Conservation (phyloP, 2,329 filamentous ascomycete genomes). For the Botrytis elliptica region DNA sequence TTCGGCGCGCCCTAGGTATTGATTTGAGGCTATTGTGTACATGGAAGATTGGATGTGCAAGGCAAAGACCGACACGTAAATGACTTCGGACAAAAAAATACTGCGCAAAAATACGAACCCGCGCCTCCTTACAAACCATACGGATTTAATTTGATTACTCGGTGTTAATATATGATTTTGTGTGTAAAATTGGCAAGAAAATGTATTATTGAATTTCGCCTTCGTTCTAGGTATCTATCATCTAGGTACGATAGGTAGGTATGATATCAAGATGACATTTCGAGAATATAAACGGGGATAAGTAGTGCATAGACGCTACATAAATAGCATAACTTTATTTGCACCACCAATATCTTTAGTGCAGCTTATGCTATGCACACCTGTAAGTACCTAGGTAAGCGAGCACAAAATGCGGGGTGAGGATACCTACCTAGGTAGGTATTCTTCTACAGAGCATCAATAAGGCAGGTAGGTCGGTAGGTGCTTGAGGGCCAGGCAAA, state of each 20-base stretch:
- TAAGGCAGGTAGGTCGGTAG: background rate
- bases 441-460: background rate
- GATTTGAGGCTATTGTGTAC: background rate
- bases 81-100: background rate
- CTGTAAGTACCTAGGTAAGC: background rate
- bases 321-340: slow-evolving; percentile 20
- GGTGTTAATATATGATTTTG: background rate
- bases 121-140: background rate
- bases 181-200: background rate
- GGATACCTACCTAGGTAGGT: background rate
- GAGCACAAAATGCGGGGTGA: slow-evolving; percentile 13
- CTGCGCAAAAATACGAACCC: background rate
- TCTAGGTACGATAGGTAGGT: background rate
- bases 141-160: background rate
- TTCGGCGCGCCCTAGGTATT: background rate
- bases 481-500: background rate
- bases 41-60: background rate
- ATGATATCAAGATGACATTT: background rate
- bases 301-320: background rate
- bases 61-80: background rate
- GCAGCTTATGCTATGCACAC: background rate
- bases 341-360: background rate
- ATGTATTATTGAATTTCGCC: background rate
- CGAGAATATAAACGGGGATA: background rate
- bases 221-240: background rate